These are phyloP conservation scores for Ustilago loliicola DNA, from an alignment of 1,284 basidiomycete genomes.

Conservation along the genomic window DNA sequence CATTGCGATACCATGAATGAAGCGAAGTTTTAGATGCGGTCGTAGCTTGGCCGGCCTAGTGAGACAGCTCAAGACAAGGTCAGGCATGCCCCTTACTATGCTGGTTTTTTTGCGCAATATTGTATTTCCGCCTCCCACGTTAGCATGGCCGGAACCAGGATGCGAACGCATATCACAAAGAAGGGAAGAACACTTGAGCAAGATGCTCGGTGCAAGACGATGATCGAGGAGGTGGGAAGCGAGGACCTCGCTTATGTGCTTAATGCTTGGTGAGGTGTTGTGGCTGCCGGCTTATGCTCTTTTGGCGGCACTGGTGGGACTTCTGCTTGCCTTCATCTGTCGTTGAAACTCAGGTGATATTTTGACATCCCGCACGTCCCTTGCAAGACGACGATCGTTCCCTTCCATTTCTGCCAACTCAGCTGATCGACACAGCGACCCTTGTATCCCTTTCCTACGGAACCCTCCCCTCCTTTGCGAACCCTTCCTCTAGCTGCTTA, in stretches of 20 bases:
- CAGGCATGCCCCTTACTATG: not conserved
- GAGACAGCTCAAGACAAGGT: constrained; percentile 14
- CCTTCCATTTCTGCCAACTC: constrained; percentile 21
- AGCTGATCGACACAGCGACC: constrained; percentile 41
- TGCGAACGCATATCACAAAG: constrained; percentile 5
- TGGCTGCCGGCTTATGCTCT: constrained; percentile 38
- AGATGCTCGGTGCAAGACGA: not conserved
- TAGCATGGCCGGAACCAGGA: not conserved
- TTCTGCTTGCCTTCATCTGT: constrained; percentile 28
- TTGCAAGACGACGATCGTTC: constrained; percentile 21
- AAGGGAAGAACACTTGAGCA: not conserved
- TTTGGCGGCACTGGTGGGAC: not conserved
- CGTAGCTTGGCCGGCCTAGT: constrained; percentile 5
- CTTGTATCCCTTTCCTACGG: constrained; percentile 4
- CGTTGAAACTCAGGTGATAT: constrained; percentile 48
- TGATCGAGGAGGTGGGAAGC: not conserved
- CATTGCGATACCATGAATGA: not conserved
- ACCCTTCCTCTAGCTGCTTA: not conserved
- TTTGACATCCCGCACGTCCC: constrained; percentile 28
- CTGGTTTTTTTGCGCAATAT: not conserved
- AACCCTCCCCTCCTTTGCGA: not conserved
- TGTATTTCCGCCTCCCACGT: not conserved
- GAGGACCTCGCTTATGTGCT: constrained; percentile 6
- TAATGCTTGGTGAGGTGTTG: constrained; percentile 17
- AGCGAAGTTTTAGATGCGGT: not conserved